Base-by-base conservation (phyloP, 148 eudicot species). In the Fagopyrum esculentum region DNA sequence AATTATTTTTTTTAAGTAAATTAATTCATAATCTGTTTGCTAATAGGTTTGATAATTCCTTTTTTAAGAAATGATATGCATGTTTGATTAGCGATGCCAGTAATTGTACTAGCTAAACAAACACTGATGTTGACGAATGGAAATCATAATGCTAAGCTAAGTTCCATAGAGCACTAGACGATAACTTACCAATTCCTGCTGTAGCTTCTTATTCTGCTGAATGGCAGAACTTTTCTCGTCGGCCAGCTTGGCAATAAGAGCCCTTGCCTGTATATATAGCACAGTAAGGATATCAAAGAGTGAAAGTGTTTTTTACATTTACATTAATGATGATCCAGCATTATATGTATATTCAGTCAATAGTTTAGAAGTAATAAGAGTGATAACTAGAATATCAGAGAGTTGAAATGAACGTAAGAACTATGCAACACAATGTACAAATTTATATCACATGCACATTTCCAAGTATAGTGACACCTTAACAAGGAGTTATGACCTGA, bases 101-200 rank as follows among this genome's bases (percentile, higher is more conserved):
- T 35, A 66, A 66, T 66, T 40, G 40, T 35, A 43, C 47, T 13
- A 59, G 64, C 64, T 59, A 59, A 56, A 56, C 19, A 16, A 59
- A 12, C 64, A 59, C 3, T 6, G 15, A 4, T 35, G 40, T 7
- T 66, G 70, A 40, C 71, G 5, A 66, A 12, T 6, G 71, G 71
- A 45, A 64, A 64, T 22, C 70, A 40, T 17, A 66, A 66, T 15
- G 16, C 17, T 66, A 40, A 40, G 46, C 9, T 61, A 26, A 35
- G 29, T 40, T 66, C 30, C 26, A 19, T 19, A 57, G 9, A 10
- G 17, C n/a, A 13, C 9, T 35, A 40, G 19, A 54, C 13, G 19
- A 11, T 40, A 40, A 15, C 83, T 68, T 87, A 93, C 98, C 96
- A 93, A 57, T 85, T 90, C 98, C 78, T 87, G 90, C 75, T 78